Evolutionary conservation across 805 yeast genomes (phyloP), one percentile per base, ranked within the genome.

Genomic region (Teunomyces atbi): DNA sequence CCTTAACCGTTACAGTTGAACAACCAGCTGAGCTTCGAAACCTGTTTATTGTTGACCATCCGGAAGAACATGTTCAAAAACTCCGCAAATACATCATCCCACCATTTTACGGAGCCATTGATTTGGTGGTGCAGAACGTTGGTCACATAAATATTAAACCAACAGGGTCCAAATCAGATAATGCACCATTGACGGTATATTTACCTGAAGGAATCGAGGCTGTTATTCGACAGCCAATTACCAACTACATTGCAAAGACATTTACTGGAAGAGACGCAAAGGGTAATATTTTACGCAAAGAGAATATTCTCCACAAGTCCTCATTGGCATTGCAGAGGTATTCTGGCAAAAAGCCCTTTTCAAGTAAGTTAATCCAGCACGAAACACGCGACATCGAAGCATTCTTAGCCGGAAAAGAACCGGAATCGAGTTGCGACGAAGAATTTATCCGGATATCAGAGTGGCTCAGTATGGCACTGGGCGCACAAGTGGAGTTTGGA

Each of bases 101-200:
- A 0, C 87, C 89, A n/a, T 86, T 86, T 54, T 69, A 64, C 48
- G 92, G 92, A 0, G 59, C 77, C 4, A 65, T 86, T 7, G 95
- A 86, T 55, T 55, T 86, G 21, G 84, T 86, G 2, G 53, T 86
- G 7, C 79, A 78, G 44, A 82, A 81, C 49, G 59, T 82, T n/a
- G 94, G 94, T 0, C 82, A 75, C 53, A 50, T 86, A 2, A 76
- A 80, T 30, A 60, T 86, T 12, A 74, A 72, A 5, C 84, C 90
- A 2, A 82, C 87, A 0, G 86, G 89, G 1, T 47, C 60, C 1
- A 60, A 59, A 18, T 44, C 39, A 1, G 47, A 45, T 8, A 61
- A 63, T 18, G 60, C 61, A 15, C 65, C 71, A 1, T 44, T 69
- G 26, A 63, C 61, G 20, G 53, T 72, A 8, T 65, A 61, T 89